Base-by-base conservation (phyloP, 2,329 filamentous ascomycete genomes). In the Xylariales sp. region DNA sequence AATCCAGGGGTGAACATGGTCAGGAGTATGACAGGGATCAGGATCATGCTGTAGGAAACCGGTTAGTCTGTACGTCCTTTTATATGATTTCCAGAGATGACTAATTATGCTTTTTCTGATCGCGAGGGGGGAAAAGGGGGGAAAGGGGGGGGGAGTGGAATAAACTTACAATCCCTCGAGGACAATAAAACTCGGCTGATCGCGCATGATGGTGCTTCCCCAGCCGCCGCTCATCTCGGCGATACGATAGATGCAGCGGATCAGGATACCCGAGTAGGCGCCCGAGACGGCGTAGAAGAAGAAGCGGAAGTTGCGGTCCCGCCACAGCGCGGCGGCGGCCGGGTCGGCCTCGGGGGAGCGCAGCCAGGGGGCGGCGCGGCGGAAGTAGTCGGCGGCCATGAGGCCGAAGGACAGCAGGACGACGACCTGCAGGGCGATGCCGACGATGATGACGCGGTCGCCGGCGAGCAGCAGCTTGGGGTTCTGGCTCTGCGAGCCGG, bases 151-250 rank as follows among this genome's bases (percentile, higher is more conserved):
- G 5, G 7, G 13, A 5, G 23, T 16, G 20, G 15, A n/a, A 27
- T 10, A 30, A 37, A 56, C 59, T 55, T 41, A 74, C 69, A 67
- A 65, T 44, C 67, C 64, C 48, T 83, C 78, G 27, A 82, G 66
- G 11, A 75, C 68, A 42, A 80, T 67, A 49, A 82, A 83, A 14
- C 70, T 72, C 30, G 65, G 61, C 61, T 83, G 65, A 55, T 81
- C 69, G 47, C 78, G 74, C 76, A 83, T 82, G 53, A 82, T 74
- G 13, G 65, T 52, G 58, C 78, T 81, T 8, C 73, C 74, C 77
- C 78, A 83, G 15, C 79, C 78, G 18, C 75, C 74, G 2, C 73
- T 70, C 75, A 83, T 80, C 54, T 83, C 78, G 2, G 71, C 73
- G 37, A 82, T 74, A 49, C 76, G 68, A 54, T 77, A 77, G 32